phyloP scores from a whole-genome alignment of 768 basidiomycete species.

The Amanita fuliginea region DNA sequence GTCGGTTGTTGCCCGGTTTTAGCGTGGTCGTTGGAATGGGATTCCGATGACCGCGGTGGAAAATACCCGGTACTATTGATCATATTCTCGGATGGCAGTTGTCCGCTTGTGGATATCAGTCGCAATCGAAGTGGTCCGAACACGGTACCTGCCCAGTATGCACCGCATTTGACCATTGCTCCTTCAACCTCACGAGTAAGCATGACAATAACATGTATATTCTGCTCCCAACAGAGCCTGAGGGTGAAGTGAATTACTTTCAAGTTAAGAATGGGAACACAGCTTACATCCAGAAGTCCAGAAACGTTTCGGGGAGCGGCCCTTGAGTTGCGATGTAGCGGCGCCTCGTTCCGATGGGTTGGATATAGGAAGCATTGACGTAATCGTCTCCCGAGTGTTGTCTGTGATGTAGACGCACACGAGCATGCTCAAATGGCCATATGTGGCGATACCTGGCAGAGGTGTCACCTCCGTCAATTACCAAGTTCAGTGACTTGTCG shows the following conservation, averaged over 20 bases:
- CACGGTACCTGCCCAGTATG: constrained; percentile 67
- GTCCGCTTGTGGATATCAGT: constrained; percentile 24
- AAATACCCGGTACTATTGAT: constrained; percentile 24
- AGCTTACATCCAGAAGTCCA: constrained; percentile 90
- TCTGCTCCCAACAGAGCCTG: constrained; percentile 89
- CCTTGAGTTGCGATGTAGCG: constrained; percentile 96
- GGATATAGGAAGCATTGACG: constrained; percentile 91
- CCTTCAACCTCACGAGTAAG: constrained; percentile 89
- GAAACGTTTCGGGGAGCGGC: constrained; percentile 78
- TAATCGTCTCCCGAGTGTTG: constrained; percentile 57
- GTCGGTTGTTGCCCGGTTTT: constrained; percentile 8
- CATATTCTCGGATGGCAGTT: constrained; percentile 16
- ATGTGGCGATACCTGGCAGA: constrained; percentile 78
- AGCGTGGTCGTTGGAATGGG: background rate
- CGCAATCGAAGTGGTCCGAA: constrained; percentile 68
- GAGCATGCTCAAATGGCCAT: constrained; percentile 95
- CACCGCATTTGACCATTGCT: constrained; percentile 79
- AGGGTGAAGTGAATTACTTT: background rate
- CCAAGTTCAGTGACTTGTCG: constrained; percentile 7
- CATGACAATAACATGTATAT: constrained; percentile 94
- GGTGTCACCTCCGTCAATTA: background rate
- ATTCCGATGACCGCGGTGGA: constrained; percentile 11
- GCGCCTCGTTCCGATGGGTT: constrained; percentile 70
- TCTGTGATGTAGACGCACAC: constrained; percentile 55
- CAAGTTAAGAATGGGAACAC: background rate